These are phyloP conservation scores for Colletotrichum sp. DNA, from an alignment of 2,329 filamentous ascomycete species.

Conservation along the genomic window DNA sequence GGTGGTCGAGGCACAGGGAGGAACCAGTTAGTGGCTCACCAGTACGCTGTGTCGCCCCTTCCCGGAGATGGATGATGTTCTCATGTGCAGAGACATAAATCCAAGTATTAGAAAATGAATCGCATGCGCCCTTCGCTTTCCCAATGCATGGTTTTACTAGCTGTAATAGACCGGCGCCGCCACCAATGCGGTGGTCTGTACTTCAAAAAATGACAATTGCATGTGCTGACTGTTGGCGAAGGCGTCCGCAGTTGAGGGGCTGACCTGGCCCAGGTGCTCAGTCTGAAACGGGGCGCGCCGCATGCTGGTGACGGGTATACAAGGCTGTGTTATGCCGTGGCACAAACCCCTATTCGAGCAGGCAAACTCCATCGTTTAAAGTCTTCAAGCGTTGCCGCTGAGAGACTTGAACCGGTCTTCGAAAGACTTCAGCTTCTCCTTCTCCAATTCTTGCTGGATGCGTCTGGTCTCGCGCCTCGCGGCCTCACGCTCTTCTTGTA, in stretches of 20 bases:
- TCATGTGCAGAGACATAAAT: neutral
- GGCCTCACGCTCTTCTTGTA: slow-evolving; percentile 77
- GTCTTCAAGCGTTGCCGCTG: slow-evolving; percentile 25
- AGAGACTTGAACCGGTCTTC: slow-evolving; percentile 42
- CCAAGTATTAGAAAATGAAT: neutral
- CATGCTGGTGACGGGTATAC: slow-evolving; percentile 12
- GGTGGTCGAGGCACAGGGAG: neutral
- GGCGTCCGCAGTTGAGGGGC: neutral
- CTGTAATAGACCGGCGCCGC: neutral
- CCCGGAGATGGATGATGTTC: neutral
- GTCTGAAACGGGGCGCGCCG: slow-evolving; percentile 15
- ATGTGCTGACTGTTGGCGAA: neutral
- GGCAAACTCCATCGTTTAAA: neutral
- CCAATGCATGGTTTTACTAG: slow-evolving; percentile 9
- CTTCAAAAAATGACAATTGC: neutral
- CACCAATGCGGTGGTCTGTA: neutral
- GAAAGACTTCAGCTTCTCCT: slow-evolving; percentile 63
- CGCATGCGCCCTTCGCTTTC: slow-evolving; percentile 3
- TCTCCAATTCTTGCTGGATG: slow-evolving; percentile 70
- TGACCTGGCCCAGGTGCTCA: slow-evolving; percentile 6
- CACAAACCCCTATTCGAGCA: slow-evolving; percentile 9
- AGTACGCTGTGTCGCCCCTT: neutral
- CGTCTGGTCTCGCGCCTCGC: slow-evolving; percentile 74
- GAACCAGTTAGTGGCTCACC: neutral
- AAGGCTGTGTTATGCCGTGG: slow-evolving; percentile 7